Percentiles rank a stretch among this genome's conserved stretches.
phyloP scores from a whole-genome alignment of 139 green algal species.

The Coelastrella sp. region DNA sequence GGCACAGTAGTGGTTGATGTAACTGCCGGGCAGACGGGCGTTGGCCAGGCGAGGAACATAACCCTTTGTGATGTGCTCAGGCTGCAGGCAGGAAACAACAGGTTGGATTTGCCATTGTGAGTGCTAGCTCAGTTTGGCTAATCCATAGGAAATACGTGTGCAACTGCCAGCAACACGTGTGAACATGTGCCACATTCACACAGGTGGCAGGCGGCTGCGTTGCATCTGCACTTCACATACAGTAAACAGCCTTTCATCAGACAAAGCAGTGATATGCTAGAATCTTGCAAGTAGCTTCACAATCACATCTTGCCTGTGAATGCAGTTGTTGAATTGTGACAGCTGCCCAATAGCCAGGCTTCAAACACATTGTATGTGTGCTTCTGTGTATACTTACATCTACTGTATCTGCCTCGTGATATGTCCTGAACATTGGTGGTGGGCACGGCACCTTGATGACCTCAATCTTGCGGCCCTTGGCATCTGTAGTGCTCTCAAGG shows the following conservation, averaged over 20 bases:
- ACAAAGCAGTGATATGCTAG: too few relatives aligned
- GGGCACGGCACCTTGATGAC: conserved; percentile 82
- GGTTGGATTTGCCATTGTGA: background rate
- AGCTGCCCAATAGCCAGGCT: background rate
- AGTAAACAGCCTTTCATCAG: too few relatives aligned
- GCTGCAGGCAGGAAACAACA: conserved; percentile 24
- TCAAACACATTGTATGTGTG: background rate
- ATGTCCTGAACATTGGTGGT: conserved; percentile 61
- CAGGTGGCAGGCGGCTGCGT: too few relatives aligned
- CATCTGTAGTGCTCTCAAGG: conserved; percentile 64
- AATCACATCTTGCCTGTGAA: too few relatives aligned
- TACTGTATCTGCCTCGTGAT: conserved; percentile 62
- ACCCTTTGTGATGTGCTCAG: conserved; percentile 74
- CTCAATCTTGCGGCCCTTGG: conserved; percentile 68
- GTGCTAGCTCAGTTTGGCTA: background rate
- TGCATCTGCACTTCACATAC: too few relatives aligned
- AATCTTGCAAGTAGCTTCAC: too few relatives aligned
- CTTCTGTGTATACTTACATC: conserved; percentile 39
- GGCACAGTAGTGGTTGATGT: conserved; percentile 88
- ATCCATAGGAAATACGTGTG: background rate
- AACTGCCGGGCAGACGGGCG: conserved; percentile 71
- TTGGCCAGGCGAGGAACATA: conserved; percentile 68
- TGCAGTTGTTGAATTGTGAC: too few relatives aligned
- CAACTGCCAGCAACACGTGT: background rate
- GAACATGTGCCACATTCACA: too few relatives aligned